Conservation (phyloP, 257 asterid species). For the Lithospermum erythrorhizon region DNA sequence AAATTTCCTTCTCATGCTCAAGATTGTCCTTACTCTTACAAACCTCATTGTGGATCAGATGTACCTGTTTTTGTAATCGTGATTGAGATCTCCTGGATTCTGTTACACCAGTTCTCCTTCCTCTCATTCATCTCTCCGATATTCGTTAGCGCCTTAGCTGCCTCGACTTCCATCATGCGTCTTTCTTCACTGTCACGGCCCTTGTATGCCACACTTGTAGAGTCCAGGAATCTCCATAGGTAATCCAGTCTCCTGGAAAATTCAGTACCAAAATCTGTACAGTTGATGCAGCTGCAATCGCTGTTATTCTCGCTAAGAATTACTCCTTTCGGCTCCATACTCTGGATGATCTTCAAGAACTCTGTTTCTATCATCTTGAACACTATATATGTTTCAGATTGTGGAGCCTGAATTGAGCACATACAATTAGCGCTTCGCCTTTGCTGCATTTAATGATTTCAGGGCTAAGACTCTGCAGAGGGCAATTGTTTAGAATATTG, state of each 20-base stretch:
- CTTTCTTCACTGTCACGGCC: slow-evolving; percentile 76
- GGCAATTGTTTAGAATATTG: slow-evolving; percentile 43
- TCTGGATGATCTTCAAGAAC: slow-evolving; percentile 34
- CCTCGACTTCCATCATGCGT: slow-evolving; percentile 81
- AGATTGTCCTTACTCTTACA: slow-evolving; percentile 73
- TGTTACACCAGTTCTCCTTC: slow-evolving; percentile 69
- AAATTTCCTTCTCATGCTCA: slow-evolving; percentile 68
- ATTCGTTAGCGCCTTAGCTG: slow-evolving; percentile 53
- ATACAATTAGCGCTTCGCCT: slow-evolving; percentile 52
- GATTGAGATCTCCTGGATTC: slow-evolving; percentile 65
- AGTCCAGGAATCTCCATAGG: slow-evolving; percentile 69
- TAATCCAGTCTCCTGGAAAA: slow-evolving; percentile 60
- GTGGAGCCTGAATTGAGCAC: slow-evolving; percentile 69
- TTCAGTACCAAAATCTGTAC: slow-evolving; percentile 55
- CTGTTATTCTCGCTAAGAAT: slow-evolving; percentile 55
- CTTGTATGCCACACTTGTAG: slow-evolving; percentile 61
- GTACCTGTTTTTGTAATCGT: slow-evolving; percentile 76
- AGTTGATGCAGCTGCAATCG: slow-evolving; percentile 58
- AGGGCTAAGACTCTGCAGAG: slow-evolving; percentile 42
- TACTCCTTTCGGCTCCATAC: slow-evolving; percentile 53
- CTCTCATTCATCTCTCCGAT: not conserved
- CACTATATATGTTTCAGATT: slow-evolving; percentile 48
- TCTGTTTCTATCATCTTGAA: slow-evolving; percentile 52
- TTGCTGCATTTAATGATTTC: slow-evolving; percentile 34
- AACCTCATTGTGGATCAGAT: slow-evolving; percentile 49